Conservation (phyloP, 108 stramenopile species). For the Cyclotella kingstonii region DNA sequence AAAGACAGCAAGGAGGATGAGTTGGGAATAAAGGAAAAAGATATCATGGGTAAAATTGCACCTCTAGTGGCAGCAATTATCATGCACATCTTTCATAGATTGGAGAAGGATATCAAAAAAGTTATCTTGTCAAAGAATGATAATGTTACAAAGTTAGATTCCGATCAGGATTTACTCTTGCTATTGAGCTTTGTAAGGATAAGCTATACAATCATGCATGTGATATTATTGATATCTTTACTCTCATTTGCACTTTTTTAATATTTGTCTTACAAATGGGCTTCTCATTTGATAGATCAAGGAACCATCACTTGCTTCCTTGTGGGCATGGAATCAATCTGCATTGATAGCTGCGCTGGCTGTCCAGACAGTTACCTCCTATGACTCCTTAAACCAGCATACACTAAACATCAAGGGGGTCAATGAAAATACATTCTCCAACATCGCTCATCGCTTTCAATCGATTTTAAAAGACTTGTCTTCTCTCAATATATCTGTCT, state of each 20-base stretch:
- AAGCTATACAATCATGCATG: background rate
- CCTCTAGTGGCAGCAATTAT: constrained; percentile 42
- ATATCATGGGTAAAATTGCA: constrained; percentile 15
- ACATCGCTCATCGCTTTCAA: constrained; percentile 24
- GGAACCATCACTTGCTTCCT: constrained; percentile 20
- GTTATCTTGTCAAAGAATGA: constrained; percentile 2
- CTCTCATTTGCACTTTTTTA: background rate
- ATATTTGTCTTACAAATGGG: background rate
- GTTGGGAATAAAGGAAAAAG: background rate
- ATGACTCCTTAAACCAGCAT: constrained; percentile 12
- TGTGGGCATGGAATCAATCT: constrained; percentile 28
- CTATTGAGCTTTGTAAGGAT: constrained; percentile 33
- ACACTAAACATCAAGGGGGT: background rate
- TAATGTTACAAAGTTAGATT: constrained; percentile 10
- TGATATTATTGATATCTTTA: background rate
- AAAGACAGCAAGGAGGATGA: constrained; percentile 21
- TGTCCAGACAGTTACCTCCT: constrained; percentile 30
- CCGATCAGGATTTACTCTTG: constrained; percentile 34
- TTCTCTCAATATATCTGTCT: constrained; percentile 12
- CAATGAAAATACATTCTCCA: background rate
- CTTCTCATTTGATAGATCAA: constrained; percentile 26
- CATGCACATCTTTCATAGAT: constrained; percentile 30
- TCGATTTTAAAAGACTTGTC: constrained; percentile 33
- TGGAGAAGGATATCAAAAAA: constrained; percentile 29
- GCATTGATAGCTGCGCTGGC: constrained; percentile 33